Evolutionary conservation across 2,329 filamentous ascomycete genomes (phyloP).

Genomic region (Cercospora citrullina): DNA sequence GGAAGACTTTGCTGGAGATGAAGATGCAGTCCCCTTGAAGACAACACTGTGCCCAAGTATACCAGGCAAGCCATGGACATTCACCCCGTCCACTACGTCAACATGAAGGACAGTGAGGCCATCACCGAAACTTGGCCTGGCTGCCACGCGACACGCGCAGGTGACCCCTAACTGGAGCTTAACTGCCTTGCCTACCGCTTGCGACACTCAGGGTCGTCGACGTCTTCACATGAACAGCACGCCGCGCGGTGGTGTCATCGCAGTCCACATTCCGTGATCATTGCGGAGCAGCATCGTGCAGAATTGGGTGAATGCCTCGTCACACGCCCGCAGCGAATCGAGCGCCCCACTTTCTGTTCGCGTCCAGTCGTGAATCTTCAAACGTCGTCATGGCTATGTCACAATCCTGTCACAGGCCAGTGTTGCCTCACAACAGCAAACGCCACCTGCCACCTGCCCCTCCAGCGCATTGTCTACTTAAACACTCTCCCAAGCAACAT

Average conservation of each 20-base stretch:
- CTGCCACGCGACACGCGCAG: not conserved
- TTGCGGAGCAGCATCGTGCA: not conserved
- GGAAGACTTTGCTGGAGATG: not conserved
- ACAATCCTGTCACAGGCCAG: not conserved
- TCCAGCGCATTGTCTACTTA: not conserved
- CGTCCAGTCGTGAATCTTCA: not conserved
- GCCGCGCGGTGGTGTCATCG: not conserved
- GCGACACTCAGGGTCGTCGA: not conserved
- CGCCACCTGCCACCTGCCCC: not conserved
- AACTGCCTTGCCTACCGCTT: not conserved
- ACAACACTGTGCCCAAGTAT: not conserved
- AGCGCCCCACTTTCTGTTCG: not conserved
- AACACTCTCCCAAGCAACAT: not conserved
- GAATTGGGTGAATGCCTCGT: not conserved
- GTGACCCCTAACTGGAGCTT: not conserved
- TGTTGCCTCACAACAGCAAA: slow-evolving; percentile 3
- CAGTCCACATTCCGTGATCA: not conserved
- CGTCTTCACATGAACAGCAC: slow-evolving; percentile 8
- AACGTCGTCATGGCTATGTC: not conserved
- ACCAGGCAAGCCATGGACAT: not conserved
- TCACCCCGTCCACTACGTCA: not conserved
- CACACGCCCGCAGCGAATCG: not conserved
- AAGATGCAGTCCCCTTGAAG: not conserved
- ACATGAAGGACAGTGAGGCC: not conserved
- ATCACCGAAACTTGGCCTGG: not conserved